Base-by-base conservation (phyloP, 2,329 filamentous ascomycete genomes). In the Teratosphaeria zuluensis region DNA sequence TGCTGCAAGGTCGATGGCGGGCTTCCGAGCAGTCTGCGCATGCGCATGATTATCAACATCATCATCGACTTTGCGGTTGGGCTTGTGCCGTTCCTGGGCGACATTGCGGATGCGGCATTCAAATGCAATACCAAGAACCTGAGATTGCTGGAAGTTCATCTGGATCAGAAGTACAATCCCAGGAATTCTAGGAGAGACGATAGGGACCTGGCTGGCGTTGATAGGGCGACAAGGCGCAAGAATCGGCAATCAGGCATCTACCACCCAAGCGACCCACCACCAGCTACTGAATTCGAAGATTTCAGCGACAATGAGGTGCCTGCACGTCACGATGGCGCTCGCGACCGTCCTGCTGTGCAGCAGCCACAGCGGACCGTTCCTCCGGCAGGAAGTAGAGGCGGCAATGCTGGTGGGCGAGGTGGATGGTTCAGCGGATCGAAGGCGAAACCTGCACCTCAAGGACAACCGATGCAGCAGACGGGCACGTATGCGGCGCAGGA, bases 11-110 rank as follows among this genome's bases (percentile, higher is more conserved):
- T 95, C 54, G 87, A 95, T 56, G 89, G 89, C 55, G 89, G 89
- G 14, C 81, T 97, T 4, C 86, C 87, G 1, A 64, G 73, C 4
- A 68, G 72, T 9, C 74, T 92, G 55, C 79, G 82, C 58, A 72
- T 81, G 31, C 81, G 81, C 68, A 97, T 99, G 94, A 73, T 91
- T 63, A 74, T 91, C 69, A 95, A 96, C 74, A 83, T 96, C 58
- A 67, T 81, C 3, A 60, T 92, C 48, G 89, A 95, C 69, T 89
- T 94, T 65, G 71, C 81, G 42, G 77, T 92, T 35, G 90, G 89
- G 5, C 75, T 94, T 2, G 77, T 92, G 0, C 89, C 89, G 0
- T 83, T 92, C 62, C 62, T 90, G 0, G 89, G 89, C n/a, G 89
- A 92, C 67, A 60, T 92, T 2, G 81, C 80, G 46, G 89, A 94